Conservation (phyloP, 129 eudicot species). For the Dittrichia graveolens region DNA sequence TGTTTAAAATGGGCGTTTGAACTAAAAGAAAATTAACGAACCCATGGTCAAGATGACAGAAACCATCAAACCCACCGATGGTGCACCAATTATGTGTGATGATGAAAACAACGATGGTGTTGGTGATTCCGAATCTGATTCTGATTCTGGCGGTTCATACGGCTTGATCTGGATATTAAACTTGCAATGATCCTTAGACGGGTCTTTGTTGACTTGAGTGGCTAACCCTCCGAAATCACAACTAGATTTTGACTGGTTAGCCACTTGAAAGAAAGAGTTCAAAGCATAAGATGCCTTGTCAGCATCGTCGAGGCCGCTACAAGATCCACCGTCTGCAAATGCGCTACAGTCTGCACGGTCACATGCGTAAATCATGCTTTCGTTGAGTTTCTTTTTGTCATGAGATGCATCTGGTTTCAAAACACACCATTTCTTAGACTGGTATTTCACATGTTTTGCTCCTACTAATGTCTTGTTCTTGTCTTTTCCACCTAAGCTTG, state of each 20-base stretch:
- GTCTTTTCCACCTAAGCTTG: conserved; percentile 39
- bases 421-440: conserved; percentile 58
- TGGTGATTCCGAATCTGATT: conserved; percentile 3
- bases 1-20: background rate
- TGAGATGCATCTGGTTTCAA: conserved; percentile 24
- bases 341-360: conserved; percentile 53
- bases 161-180: conserved; percentile 37
- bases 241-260: conserved; percentile 44
- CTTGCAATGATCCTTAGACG: conserved; percentile 38
- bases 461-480: conserved; percentile 38
- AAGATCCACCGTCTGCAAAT: conserved; percentile 34
- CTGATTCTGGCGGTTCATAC: background rate
- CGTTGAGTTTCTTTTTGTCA: conserved; percentile 20
- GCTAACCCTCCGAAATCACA: conserved; percentile 63
- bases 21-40: conserved; percentile 24
- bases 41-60: conserved; percentile 6
- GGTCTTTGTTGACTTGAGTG: conserved; percentile 30
- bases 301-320: conserved; percentile 24
- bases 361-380: conserved; percentile 41
- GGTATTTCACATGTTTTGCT: conserved; percentile 49
- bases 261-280: conserved; percentile 52
- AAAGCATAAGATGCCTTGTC: conserved; percentile 56
- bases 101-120: conserved; percentile 13
- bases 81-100: conserved; percentile 1
- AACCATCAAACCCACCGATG: conserved; percentile 5